These are phyloP conservation scores for Daedaleopsis nitida DNA, from an alignment of 768 basidiomycete species.

Conservation along the genomic window DNA sequence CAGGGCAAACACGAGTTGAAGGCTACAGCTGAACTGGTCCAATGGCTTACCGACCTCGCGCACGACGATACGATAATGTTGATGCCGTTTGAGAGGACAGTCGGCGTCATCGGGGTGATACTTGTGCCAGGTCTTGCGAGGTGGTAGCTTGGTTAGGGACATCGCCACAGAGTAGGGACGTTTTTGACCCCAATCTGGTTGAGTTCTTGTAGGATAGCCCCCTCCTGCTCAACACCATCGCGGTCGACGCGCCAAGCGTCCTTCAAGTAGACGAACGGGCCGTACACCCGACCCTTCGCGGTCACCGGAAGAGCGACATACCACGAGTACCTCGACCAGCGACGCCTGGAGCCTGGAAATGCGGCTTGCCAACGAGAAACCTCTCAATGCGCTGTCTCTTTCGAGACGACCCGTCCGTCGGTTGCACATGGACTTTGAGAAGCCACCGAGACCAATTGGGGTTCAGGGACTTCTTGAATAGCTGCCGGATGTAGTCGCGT, in stretches of 20 bases:
- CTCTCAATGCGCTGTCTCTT: too few species aligned
- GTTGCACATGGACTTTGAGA: background rate
- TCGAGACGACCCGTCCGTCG: too few species aligned
- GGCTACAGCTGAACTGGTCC: background rate
- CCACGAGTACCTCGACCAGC: slow-evolving; percentile 1
- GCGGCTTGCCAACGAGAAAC: slow-evolving; percentile 2
- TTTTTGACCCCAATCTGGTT: background rate
- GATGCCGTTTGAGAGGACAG: slow-evolving; percentile 1
- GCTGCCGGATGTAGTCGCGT: background rate
- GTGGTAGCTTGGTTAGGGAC: background rate
- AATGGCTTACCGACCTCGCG: slow-evolving; percentile 1
- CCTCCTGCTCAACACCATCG: background rate
- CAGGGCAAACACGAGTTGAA: background rate
- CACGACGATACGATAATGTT: slow-evolving; percentile 2
- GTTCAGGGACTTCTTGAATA: background rate
- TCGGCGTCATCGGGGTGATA: background rate
- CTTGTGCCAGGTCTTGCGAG: background rate
- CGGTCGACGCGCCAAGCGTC: slow-evolving; percentile 4
- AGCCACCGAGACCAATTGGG: background rate
- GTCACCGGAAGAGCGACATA: background rate
- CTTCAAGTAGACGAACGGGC: slow-evolving; percentile 1
- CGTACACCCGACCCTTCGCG: background rate
- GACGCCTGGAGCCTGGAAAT: background rate
- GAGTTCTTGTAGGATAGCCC: background rate
- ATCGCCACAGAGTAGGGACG: background rate